Evolutionary conservation across 768 basidiomycete species (phyloP).

Genomic region (Filobasidium floriforme): DNA sequence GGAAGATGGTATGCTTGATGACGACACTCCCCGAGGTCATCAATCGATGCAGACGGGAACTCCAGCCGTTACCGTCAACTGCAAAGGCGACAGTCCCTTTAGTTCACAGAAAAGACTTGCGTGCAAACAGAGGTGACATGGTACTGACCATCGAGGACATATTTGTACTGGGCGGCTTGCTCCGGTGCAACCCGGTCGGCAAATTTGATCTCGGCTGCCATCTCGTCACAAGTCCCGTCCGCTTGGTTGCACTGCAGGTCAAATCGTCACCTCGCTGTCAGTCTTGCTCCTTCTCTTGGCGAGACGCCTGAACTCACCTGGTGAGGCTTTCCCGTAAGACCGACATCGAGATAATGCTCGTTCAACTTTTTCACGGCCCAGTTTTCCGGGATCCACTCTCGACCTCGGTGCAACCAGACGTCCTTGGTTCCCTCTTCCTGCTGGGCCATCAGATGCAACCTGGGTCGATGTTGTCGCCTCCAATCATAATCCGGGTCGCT

Average conservation of each 20-base stretch:
- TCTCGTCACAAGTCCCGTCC: conserved; percentile 44
- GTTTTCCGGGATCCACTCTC: conserved; percentile 34
- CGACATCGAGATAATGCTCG: conserved; percentile 40
- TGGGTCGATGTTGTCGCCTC: conserved; percentile 42
- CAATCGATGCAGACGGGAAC: conserved; percentile 39
- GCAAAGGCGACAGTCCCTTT: conserved; percentile 26
- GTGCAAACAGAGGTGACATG: background rate
- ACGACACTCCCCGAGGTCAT: conserved; percentile 42
- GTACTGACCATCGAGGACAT: conserved; percentile 27
- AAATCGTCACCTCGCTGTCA: background rate
- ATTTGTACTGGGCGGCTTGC: conserved; percentile 40
- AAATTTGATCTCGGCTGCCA: conserved; percentile 37
- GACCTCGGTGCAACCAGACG: conserved; percentile 37
- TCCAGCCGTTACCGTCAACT: conserved; percentile 47
- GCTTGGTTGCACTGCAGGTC: conserved; percentile 37
- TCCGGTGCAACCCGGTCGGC: conserved; percentile 35
- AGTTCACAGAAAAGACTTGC: background rate
- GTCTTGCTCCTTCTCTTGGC: background rate
- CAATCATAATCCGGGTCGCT: conserved; percentile 35
- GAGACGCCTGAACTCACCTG: conserved; percentile 25
- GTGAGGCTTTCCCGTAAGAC: conserved; percentile 39
- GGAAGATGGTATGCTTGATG: conserved; percentile 44
- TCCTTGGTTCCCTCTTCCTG: conserved; percentile 33
- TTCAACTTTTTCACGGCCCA: conserved; percentile 33
- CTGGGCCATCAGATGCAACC: conserved; percentile 44